Evolutionary conservation across 192 early-diverging fungal genomes (phyloP).

Genomic region (Coemansia sp.): DNA sequence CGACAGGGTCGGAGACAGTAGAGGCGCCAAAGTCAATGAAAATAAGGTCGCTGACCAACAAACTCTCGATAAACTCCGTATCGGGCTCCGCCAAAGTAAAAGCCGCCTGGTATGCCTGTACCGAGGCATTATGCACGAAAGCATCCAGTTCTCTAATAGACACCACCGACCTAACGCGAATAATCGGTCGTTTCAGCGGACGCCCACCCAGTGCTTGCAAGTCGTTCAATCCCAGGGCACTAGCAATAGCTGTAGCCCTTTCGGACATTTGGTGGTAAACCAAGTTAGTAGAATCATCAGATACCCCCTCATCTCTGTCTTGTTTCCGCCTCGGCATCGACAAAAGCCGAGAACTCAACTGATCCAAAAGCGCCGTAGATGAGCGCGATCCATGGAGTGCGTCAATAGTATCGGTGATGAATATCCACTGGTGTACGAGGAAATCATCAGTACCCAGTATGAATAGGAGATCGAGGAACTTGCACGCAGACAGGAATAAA

Average conservation of each 20-base stretch:
- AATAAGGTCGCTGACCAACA: slow-evolving; percentile 61
- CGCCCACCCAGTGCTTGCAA: slow-evolving; percentile 30
- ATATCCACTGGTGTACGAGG: slow-evolving; percentile 94
- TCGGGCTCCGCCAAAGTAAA: slow-evolving; percentile 76
- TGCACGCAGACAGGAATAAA: slow-evolving; percentile 82
- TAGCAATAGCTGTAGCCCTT: slow-evolving; percentile 2
- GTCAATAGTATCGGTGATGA: slow-evolving; percentile 85
- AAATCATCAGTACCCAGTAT: slow-evolving; percentile 82
- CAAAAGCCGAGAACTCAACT: slow-evolving; percentile 62
- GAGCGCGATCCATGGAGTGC: slow-evolving; percentile 59
- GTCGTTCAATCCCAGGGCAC: slow-evolving; percentile 14
- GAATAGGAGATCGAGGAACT: slow-evolving; percentile 84
- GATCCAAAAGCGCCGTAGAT: slow-evolving; percentile 67
- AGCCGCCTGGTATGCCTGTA: slow-evolving; percentile 76
- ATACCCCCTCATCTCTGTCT: slow-evolving; percentile 1
- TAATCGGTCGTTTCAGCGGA: slow-evolving; percentile 69
- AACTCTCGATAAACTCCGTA: slow-evolving; percentile 70
- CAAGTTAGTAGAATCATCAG: slow-evolving; percentile 19
- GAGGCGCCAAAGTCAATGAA: slow-evolving; percentile 37
- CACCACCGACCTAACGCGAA: slow-evolving; percentile 70
- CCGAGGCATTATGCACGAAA: slow-evolving; percentile 76
- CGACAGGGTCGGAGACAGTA: neutral
- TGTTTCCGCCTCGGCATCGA: slow-evolving; percentile 29
- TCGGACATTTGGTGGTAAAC: slow-evolving; percentile 22
- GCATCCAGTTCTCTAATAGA: slow-evolving; percentile 74